These are phyloP conservation scores for Tylopilus rubrobrunneus DNA, from an alignment of 768 basidiomycete genomes.

Conservation along the genomic window DNA sequence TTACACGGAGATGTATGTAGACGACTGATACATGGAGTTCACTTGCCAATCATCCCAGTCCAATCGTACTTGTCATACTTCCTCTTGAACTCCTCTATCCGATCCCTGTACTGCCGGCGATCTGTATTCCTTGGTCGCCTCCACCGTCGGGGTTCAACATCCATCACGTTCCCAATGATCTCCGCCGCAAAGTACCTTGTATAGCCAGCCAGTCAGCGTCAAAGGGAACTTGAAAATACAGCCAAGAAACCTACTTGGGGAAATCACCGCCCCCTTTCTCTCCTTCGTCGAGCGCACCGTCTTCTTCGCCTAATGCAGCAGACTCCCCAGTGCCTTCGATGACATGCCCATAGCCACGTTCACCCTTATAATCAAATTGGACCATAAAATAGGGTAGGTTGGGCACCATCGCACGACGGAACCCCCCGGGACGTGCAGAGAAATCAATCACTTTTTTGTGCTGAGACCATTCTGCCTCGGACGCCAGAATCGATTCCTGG, in stretches of 20 bases:
- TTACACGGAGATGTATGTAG: too few species aligned
- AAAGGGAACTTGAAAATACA: not conserved
- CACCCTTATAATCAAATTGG: slow-evolving; percentile 96
- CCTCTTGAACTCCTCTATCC: slow-evolving; percentile 66
- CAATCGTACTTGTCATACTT: slow-evolving; percentile 79
- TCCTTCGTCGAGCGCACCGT: slow-evolving; percentile 71
- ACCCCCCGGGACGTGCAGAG: slow-evolving; percentile 83
- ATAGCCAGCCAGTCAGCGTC: slow-evolving; percentile 3
- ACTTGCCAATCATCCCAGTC: slow-evolving; percentile 66
- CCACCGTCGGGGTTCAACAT: slow-evolving; percentile 85
- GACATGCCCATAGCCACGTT: slow-evolving; percentile 97
- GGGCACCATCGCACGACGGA: slow-evolving; percentile 91
- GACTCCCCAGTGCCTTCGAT: slow-evolving; percentile 85
- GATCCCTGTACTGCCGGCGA: slow-evolving; percentile 60
- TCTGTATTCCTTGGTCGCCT: slow-evolving; percentile 75
- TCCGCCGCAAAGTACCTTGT: slow-evolving; percentile 90
- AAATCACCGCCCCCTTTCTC: slow-evolving; percentile 92
- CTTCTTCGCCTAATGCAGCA: slow-evolving; percentile 56
- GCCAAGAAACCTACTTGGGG: slow-evolving; percentile 55
- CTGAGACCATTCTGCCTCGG: slow-evolving; percentile 97
- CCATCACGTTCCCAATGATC: slow-evolving; percentile 89
- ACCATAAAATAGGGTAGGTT: slow-evolving; percentile 99
- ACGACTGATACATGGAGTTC: not conserved
- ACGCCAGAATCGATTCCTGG: slow-evolving; percentile 89
- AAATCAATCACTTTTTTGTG: slow-evolving; percentile 98